Conservation (phyloP, 257 asterid genomes). For the Rehmannia glutinosa region DNA sequence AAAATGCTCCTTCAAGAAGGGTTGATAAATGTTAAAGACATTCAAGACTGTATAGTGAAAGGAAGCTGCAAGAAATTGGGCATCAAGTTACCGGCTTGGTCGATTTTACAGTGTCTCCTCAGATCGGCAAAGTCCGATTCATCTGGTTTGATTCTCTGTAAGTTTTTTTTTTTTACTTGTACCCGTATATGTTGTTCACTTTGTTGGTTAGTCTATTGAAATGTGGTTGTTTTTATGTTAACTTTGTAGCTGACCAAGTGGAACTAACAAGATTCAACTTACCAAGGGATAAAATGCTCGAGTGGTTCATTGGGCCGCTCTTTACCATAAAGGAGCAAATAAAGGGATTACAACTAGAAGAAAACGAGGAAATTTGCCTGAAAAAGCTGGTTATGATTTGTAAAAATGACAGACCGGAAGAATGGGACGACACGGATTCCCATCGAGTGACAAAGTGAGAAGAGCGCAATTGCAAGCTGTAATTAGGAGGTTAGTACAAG, state of each 20-base stretch:
- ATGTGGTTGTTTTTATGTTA: constrained; percentile 4
- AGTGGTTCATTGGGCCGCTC: constrained; percentile 81
- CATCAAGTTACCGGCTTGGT: constrained; percentile 83
- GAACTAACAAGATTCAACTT: constrained; percentile 60
- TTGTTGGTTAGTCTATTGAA: background rate
- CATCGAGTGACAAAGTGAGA: constrained; percentile 63
- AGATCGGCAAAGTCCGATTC: constrained; percentile 61
- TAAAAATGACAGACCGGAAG: constrained; percentile 64
- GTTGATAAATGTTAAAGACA: constrained; percentile 57
- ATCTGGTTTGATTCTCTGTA: constrained; percentile 64
- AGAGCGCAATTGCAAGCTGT: constrained; percentile 84
- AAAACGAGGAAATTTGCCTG: constrained; percentile 58
- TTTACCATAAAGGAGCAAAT: constrained; percentile 85
- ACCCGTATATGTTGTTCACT: background rate
- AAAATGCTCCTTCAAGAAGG: constrained; percentile 65
- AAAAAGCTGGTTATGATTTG: constrained; percentile 50
- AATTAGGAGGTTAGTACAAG: constrained; percentile 56
- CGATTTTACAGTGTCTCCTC: constrained; percentile 70
- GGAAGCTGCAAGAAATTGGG: constrained; percentile 74
- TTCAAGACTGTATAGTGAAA: constrained; percentile 57
- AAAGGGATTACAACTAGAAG: constrained; percentile 47
- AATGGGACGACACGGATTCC: constrained; percentile 69
- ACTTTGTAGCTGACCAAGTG: constrained; percentile 54
- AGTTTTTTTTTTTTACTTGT: constrained; percentile 19
- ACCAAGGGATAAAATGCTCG: constrained; percentile 69